These are phyloP conservation scores for Boletus rubropictus DNA, from an alignment of 768 basidiomycete species.

Conservation along the genomic window DNA sequence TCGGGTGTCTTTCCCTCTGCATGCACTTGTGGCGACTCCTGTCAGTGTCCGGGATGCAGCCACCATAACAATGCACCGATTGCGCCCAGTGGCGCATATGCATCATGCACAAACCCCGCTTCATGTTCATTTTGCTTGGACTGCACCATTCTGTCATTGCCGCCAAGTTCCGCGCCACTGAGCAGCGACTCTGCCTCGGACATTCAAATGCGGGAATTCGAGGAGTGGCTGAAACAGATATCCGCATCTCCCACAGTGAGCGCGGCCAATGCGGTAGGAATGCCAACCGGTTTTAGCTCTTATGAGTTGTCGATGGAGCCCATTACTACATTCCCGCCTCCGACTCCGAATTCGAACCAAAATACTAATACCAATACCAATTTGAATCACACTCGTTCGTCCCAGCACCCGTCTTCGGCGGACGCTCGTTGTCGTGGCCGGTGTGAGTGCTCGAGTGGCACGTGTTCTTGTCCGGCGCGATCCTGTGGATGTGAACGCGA, in stretches of 20 bases:
- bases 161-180: constrained; percentile 39
- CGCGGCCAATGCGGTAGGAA: constrained; percentile 15
- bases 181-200: constrained; percentile 39
- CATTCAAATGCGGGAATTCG: constrained; percentile 42
- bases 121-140: constrained; percentile 52
- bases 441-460: constrained; percentile 30
- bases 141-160: constrained; percentile 52
- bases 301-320: constrained; percentile 25
- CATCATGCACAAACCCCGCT: constrained; percentile 33
- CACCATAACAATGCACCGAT: constrained; percentile 45
- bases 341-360: constrained; percentile 9
- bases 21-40: constrained; percentile 60
- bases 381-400: constrained; percentile 4
- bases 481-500: constrained; percentile 30
- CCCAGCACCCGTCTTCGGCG: constrained; percentile 17
- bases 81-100: constrained; percentile 34
- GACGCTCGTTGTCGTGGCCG: constrained; percentile 29
- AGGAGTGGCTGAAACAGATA: constrained; percentile 60
- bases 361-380: not conserved
- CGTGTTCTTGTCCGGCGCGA: constrained; percentile 31
- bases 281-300: constrained; percentile 25
- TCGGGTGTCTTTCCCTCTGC: constrained; percentile 37
- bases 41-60: constrained; percentile 60
- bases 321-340: constrained; percentile 9
- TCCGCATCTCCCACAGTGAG: constrained; percentile 16